phyloP scores from a whole-genome alignment of 2,329 filamentous ascomycete species.

The Fusarium sp. region DNA sequence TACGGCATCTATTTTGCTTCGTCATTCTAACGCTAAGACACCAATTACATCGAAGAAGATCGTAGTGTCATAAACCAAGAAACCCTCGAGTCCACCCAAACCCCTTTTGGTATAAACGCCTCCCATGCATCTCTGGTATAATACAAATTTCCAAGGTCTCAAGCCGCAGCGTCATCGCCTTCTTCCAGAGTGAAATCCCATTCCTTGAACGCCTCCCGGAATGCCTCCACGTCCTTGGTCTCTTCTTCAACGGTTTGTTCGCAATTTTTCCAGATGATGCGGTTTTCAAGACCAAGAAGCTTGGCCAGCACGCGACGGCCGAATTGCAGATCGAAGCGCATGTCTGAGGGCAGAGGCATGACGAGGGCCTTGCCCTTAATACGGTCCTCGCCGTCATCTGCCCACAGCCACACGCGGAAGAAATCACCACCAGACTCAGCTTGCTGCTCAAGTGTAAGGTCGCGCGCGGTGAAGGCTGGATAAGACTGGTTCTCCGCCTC shows the following conservation, averaged over 20 bases:
- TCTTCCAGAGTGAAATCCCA: slow-evolving; percentile 81
- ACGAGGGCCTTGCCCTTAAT: slow-evolving; percentile 76
- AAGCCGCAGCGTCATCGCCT: slow-evolving; percentile 18
- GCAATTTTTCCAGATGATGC: slow-evolving; percentile 89
- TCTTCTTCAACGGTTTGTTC: slow-evolving; percentile 84
- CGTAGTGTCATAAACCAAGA: background rate
- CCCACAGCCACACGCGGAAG: slow-evolving; percentile 87
- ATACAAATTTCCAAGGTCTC: slow-evolving; percentile 14
- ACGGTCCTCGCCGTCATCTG: slow-evolving; percentile 64
- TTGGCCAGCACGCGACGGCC: slow-evolving; percentile 90
- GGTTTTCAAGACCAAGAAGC: slow-evolving; percentile 81
- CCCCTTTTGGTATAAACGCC: slow-evolving; percentile 40
- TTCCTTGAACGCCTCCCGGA: slow-evolving; percentile 84
- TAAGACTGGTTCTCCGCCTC: slow-evolving; percentile 81
- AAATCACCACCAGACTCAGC: slow-evolving; percentile 71
- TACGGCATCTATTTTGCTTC: background rate
- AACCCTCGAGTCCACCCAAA: slow-evolving; percentile 5
- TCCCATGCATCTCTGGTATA: slow-evolving; percentile 26
- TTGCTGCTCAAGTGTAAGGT: slow-evolving; percentile 65
- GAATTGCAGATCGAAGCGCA: slow-evolving; percentile 92
- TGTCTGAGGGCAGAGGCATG: slow-evolving; percentile 77
- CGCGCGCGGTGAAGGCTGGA: slow-evolving; percentile 63
- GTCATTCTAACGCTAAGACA: background rate
- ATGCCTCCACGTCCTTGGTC: slow-evolving; percentile 79
- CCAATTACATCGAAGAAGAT: background rate